Percentiles rank a stretch among this genome's conserved stretches.
These are phyloP conservation scores for Chamaenerion angustifolium DNA, from an alignment of 345 rosid genomes.

Conservation along the genomic window DNA sequence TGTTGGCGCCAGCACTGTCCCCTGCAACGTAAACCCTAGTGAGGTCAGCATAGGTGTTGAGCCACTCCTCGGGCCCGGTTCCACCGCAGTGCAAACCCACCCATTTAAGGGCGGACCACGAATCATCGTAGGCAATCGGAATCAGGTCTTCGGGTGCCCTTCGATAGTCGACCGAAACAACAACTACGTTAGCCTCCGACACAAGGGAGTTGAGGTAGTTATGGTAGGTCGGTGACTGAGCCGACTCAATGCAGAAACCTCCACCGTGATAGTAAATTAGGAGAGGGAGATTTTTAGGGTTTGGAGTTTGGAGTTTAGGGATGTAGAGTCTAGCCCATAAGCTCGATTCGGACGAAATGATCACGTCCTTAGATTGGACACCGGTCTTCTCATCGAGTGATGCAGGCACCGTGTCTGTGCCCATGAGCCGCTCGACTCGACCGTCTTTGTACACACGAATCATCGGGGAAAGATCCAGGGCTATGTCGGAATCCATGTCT, in stretches of 20 bases:
- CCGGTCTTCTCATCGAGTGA: slow-evolving; percentile 27
- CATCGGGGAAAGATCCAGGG: slow-evolving; percentile 20
- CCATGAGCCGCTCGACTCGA: slow-evolving; percentile 24
- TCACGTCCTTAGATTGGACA: slow-evolving; percentile 34
- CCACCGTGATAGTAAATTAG: slow-evolving; percentile 4
- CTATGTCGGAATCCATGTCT: slow-evolving; percentile 15
- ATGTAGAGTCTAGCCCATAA: slow-evolving; percentile 27
- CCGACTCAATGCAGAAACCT: slow-evolving; percentile 1
- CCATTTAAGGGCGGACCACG: slow-evolving; percentile 48
- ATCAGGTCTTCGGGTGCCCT: slow-evolving; percentile 64
- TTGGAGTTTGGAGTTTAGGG: slow-evolving; percentile 9
- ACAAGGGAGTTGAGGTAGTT: slow-evolving; percentile 1
- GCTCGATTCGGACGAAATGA: slow-evolving; percentile 7
- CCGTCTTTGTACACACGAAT: slow-evolving; percentile 33
- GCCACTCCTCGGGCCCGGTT: slow-evolving; percentile 24
- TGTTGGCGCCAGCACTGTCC: slow-evolving; percentile 65
- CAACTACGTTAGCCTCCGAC: slow-evolving; percentile 33
- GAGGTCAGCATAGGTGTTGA: slow-evolving; percentile 31
- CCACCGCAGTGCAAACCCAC: slow-evolving; percentile 21
- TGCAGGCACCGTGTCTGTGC: slow-evolving; percentile 20
- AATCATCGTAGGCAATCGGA: slow-evolving; percentile 56
- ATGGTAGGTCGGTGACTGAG: not conserved
- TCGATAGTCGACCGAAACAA: slow-evolving; percentile 55
- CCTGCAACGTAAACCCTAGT: slow-evolving; percentile 34
- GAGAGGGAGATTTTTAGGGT: not conserved